Percentiles rank a stretch among this genome's conserved stretches.
These are phyloP conservation scores for Emergomyces orientalis DNA, from an alignment of 2,329 filamentous ascomycete genomes.

Conservation along the genomic window DNA sequence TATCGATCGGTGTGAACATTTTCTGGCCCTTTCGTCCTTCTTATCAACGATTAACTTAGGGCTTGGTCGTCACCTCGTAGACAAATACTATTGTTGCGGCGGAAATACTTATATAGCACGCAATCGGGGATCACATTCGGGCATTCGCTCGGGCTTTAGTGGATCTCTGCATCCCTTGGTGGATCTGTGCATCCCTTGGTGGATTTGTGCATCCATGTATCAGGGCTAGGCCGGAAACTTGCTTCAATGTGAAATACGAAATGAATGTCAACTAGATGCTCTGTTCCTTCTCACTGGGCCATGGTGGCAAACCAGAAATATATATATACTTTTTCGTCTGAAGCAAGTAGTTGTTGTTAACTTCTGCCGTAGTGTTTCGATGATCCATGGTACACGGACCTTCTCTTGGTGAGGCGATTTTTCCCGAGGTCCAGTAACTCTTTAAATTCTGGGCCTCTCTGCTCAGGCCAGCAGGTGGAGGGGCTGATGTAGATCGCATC, in stretches of 20 bases:
- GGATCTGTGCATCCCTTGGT: neutral
- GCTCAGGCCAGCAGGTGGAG: too few relatives aligned
- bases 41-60: neutral
- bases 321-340: too few relatives aligned
- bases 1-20: conserved; percentile 48
- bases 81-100: neutral
- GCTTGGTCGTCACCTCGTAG: neutral
- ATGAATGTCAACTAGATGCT: neutral
- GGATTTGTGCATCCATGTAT: neutral
- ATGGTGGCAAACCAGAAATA: neutral
- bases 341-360: too few relatives aligned
- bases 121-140: neutral
- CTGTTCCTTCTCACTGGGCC: neutral
- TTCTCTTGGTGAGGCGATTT: too few relatives aligned
- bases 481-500: too few relatives aligned
- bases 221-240: neutral
- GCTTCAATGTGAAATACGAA: neutral
- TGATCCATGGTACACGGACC: neutral
- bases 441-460: too few relatives aligned
- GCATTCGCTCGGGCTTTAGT: conserved; percentile 4
- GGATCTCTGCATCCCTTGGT: neutral
- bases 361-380: neutral
- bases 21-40: neutral
- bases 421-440: too few relatives aligned
- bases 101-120: neutral